phyloP scores from a whole-genome alignment of 257 asterid genomes.

The Nicotiana attenuata region DNA sequence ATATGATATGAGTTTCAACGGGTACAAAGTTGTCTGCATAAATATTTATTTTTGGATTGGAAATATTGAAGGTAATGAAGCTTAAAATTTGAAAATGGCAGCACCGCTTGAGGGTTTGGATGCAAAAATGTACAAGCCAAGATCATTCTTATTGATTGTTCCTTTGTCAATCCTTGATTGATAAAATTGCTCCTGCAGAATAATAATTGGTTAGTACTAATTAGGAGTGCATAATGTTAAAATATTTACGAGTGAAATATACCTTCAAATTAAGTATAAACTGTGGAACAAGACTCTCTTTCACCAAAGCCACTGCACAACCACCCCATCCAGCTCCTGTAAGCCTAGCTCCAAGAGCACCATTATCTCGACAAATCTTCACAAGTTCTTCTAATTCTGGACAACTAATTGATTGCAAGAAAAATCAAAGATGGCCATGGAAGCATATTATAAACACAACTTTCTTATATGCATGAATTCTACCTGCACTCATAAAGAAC shows the following conservation, averaged over 20 bases:
- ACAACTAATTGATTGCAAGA: constrained; percentile 37
- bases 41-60: not conserved
- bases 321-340: constrained; percentile 99
- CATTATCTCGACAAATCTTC: constrained; percentile 57
- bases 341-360: constrained; percentile 93
- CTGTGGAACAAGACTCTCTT: constrained; percentile 72
- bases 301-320: constrained; percentile 95
- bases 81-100: constrained; percentile 63
- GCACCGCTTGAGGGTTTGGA: constrained; percentile 99
- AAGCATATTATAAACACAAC: too few relatives aligned
- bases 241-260: not conserved
- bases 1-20: not conserved
- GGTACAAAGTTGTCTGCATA: not conserved
- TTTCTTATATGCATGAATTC: not conserved
- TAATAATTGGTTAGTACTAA: not conserved
- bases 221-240: not conserved
- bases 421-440: too few relatives aligned
- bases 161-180: constrained; percentile 83
- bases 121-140: constrained; percentile 72
- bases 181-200: constrained; percentile 64
- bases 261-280: constrained; percentile 92
- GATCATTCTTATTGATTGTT: constrained; percentile 55
- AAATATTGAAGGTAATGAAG: not conserved
- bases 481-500: constrained; percentile 96
- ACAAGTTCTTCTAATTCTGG: constrained; percentile 95